Conservation (phyloP, 306 rosid species). For the Parietaria judaica region DNA sequence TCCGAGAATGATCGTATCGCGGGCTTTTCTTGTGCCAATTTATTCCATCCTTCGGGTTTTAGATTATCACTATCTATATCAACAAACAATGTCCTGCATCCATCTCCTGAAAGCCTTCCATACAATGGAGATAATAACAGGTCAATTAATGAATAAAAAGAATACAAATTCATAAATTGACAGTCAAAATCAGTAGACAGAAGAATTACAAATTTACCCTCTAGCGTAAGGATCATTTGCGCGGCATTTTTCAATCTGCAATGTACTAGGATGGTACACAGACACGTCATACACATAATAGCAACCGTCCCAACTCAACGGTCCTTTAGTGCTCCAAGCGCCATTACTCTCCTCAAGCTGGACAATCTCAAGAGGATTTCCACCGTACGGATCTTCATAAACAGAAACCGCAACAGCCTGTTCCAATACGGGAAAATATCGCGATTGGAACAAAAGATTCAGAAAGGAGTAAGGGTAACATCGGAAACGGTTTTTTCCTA, state of each 20-base stretch:
- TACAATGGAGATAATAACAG: slow-evolving; percentile 21
- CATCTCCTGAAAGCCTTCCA: slow-evolving; percentile 78
- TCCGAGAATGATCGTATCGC: slow-evolving; percentile 54
- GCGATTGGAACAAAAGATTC: slow-evolving; percentile 3
- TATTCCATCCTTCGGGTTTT: slow-evolving; percentile 82
- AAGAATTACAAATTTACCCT: slow-evolving; percentile 49
- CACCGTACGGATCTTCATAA: slow-evolving; percentile 54
- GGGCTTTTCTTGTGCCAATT: slow-evolving; percentile 64
- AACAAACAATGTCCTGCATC: slow-evolving; percentile 55
- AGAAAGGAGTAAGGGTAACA: not conserved
- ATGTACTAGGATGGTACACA: slow-evolving; percentile 83
- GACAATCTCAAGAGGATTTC: slow-evolving; percentile 49
- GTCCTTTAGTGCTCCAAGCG: slow-evolving; percentile 75
- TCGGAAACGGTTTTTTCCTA: too few species aligned
- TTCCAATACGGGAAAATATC: slow-evolving; percentile 14
- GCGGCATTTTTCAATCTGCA: slow-evolving; percentile 58
- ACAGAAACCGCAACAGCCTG: slow-evolving; percentile 61
- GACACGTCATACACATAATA: slow-evolving; percentile 78
- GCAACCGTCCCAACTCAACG: slow-evolving; percentile 79
- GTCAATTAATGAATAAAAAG: slow-evolving; percentile 3
- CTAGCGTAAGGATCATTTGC: slow-evolving; percentile 92
- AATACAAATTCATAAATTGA: slow-evolving; percentile 5
- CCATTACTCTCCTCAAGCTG: slow-evolving; percentile 79
- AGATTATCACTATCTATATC: slow-evolving; percentile 45
- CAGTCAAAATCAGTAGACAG: too few species aligned